Base-by-base conservation (phyloP, 768 basidiomycete species). In the Suillus subluteus region DNA sequence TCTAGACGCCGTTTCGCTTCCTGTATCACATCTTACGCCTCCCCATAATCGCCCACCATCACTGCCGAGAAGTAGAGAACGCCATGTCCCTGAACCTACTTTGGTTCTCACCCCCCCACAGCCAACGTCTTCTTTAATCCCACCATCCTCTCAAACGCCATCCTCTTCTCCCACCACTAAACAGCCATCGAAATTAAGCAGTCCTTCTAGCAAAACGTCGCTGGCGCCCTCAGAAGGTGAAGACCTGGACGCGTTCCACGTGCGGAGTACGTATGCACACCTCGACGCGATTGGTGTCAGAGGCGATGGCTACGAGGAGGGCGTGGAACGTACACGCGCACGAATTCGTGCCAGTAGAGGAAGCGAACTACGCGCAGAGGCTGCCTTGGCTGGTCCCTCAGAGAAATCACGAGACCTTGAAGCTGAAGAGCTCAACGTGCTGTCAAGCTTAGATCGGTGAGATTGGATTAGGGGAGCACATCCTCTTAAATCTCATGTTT, bases 261-360 rank as follows among this genome's bases (percentile, higher is more conserved):
- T 96, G 8, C 86, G 94, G 48, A 90, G 84, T 67, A 94, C 93
- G 1, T 96, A 98, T 74, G 97, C 96, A 0, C 87, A 92, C 68
- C 84, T 99, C n/a, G 95, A 98, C 59, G 80, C 86, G 12, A 86
- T 86, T 52, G 97, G 97, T n/a, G 96, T 98, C 44, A 91, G 88
- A 73, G 96, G 96, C 3, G 97, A 99, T 74, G 97, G 97, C 0
- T 94, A 89, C 78, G 92, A 95, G 71, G 95, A 97, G 70, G 97
- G 97, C 44, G 85, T 97, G 8, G 97, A 99, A 79, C 88, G 95
- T 44, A 99, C 96, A 35, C 86, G 97, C 67, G 92, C 94, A 30
- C 82, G 91, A 71, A 75, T 88, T 68, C 83, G 85, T 62, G 73
- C 73, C 23, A 88, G 82, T 71, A 81, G 85, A 71, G 81, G 82